Evolutionary conservation across 2,329 filamentous ascomycete genomes (phyloP).

Genomic region (Rhynchosporium secalis): DNA sequence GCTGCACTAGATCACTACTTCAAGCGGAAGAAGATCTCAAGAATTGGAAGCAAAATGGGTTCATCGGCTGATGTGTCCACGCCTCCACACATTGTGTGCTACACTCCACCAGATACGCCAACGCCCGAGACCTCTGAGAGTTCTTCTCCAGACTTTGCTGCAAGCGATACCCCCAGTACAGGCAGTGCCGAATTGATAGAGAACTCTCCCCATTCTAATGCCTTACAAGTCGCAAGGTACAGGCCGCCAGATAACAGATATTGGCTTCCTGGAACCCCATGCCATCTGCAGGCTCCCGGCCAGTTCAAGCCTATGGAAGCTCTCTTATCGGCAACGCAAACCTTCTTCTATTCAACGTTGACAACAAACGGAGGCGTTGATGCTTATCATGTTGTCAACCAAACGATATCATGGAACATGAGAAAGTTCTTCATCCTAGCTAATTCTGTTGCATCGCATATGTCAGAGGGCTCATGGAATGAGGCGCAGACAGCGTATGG

Average conservation of each 20-base stretch:
- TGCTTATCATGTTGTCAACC: constrained; percentile 4
- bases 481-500: constrained; percentile 10
- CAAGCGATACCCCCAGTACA: constrained; percentile 1
- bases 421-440: constrained; percentile 10
- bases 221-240: background rate
- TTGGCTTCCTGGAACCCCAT: constrained; percentile 8
- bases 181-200: constrained; percentile 6
- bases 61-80: constrained; percentile 4
- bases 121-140: constrained; percentile 1
- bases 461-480: constrained; percentile 4
- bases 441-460: constrained; percentile 6
- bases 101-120: constrained; percentile 13
- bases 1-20: constrained; percentile 14
- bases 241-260: constrained; percentile 1
- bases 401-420: constrained; percentile 12
- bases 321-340: constrained; percentile 2
- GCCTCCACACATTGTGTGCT: constrained; percentile 14
- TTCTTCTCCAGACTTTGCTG: constrained; percentile 1
- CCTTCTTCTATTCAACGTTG: constrained; percentile 3
- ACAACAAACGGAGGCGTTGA: background rate
- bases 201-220: background rate
- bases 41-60: background rate
- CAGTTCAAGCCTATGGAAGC: constrained; percentile 8
- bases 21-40: constrained; percentile 12
- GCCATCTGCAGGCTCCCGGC: background rate